These are phyloP conservation scores for Epichloe coenophiala DNA, from an alignment of 2,329 filamentous ascomycete species.

Conservation along the genomic window DNA sequence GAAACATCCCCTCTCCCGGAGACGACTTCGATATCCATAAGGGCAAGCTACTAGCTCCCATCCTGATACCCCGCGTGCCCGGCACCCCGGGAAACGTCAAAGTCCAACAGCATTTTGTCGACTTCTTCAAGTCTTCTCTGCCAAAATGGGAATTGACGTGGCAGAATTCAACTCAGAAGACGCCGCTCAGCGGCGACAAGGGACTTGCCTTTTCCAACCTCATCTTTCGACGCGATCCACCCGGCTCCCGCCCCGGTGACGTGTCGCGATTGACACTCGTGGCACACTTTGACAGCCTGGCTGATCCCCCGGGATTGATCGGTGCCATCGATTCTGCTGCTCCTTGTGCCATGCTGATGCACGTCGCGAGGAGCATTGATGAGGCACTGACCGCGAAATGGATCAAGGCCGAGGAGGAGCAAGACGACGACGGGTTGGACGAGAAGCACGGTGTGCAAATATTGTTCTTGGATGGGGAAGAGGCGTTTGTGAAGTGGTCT, in stretches of 20 bases:
- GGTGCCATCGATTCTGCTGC: slow-evolving; percentile 89
- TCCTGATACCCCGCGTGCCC: slow-evolving; percentile 75
- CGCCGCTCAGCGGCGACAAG: slow-evolving; percentile 48
- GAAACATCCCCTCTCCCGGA: slow-evolving; percentile 55
- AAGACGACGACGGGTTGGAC: slow-evolving; percentile 47
- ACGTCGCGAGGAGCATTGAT: slow-evolving; percentile 70
- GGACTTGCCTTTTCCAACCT: slow-evolving; percentile 77
- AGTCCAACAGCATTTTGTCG: slow-evolving; percentile 68
- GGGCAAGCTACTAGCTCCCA: slow-evolving; percentile 68
- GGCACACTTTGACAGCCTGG: slow-evolving; percentile 86
- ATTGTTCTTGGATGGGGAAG: slow-evolving; percentile 82
- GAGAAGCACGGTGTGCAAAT: slow-evolving; percentile 79
- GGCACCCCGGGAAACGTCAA: slow-evolving; percentile 61
- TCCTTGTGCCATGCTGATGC: slow-evolving; percentile 87
- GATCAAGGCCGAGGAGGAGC: slow-evolving; percentile 50
- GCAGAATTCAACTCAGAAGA: slow-evolving; percentile 82
- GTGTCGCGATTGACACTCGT: slow-evolving; percentile 73
- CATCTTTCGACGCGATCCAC: slow-evolving; percentile 77
- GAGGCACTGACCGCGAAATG: slow-evolving; percentile 69
- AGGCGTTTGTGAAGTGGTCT: slow-evolving; percentile 76
- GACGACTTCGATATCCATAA: slow-evolving; percentile 65
- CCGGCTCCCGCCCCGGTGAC: slow-evolving; percentile 61
- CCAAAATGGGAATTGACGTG: slow-evolving; percentile 69
- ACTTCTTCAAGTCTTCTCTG: slow-evolving; percentile 64
- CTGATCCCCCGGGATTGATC: slow-evolving; percentile 76